phyloP scores from a whole-genome alignment of 2,329 filamentous ascomycete genomes.

The Rasamsonia emersonii region DNA sequence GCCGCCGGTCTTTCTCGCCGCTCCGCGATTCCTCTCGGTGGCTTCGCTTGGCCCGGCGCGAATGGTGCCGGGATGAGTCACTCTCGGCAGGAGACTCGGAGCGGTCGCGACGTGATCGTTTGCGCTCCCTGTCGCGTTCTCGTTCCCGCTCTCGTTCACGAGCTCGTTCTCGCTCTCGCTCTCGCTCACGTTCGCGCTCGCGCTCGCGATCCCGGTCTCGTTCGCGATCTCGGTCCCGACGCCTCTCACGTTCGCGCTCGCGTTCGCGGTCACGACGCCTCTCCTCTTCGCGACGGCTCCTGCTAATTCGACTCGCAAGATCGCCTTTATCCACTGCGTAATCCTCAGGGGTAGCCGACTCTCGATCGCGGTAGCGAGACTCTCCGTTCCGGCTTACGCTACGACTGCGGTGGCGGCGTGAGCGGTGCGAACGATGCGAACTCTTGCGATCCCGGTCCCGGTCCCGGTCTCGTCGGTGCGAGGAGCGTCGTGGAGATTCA shows the following conservation, averaged over 20 bases:
- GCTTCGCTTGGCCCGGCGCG: constrained; percentile 28
- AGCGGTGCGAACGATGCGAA: constrained; percentile 21
- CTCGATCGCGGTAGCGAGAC: constrained; percentile 30
- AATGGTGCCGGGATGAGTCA: constrained; percentile 23
- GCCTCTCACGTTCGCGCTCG: constrained; percentile 11
- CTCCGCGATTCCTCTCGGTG: constrained; percentile 11
- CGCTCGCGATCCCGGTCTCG: constrained; percentile 18
- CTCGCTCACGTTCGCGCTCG: constrained; percentile 15
- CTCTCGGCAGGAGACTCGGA: constrained; percentile 25
- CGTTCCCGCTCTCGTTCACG: constrained; percentile 40
- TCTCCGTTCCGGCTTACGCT: constrained; percentile 23
- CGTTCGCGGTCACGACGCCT: constrained; percentile 15
- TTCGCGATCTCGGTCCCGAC: constrained; percentile 22
- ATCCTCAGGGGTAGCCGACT: constrained; percentile 17
- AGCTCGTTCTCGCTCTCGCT: constrained; percentile 17
- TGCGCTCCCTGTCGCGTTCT: constrained; percentile 21
- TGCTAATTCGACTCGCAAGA: constrained; percentile 17
- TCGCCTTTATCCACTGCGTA: constrained; percentile 17
- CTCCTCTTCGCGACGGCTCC: constrained; percentile 22
- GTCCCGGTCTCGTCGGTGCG: constrained; percentile 55
- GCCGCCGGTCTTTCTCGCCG: constrained; percentile 15
- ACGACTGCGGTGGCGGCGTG: constrained; percentile 36
- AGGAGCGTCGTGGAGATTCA: constrained; percentile 48
- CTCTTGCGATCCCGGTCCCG: constrained; percentile 33
- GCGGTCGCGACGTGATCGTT: constrained; percentile 34